These are phyloP conservation scores for Gonapodya prolifera DNA, from an alignment of 192 early-diverging fungal species.

Conservation along the genomic window DNA sequence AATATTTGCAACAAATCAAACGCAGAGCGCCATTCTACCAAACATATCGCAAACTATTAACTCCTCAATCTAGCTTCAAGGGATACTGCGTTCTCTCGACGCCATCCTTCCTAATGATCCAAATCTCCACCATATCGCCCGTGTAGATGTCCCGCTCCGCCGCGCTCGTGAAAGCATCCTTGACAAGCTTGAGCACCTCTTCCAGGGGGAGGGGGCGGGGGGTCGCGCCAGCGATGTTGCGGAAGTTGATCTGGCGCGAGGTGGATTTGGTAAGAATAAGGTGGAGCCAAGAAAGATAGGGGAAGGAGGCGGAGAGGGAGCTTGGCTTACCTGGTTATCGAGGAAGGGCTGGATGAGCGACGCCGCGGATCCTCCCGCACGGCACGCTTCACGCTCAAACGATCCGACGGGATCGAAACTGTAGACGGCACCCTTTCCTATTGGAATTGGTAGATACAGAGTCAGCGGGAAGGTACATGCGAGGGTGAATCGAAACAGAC, in stretches of 20 bases:
- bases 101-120: slow-evolving; percentile 65
- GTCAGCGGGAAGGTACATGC: not conserved
- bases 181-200: slow-evolving; percentile 61
- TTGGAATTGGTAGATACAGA: not conserved
- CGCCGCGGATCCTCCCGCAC: slow-evolving; percentile 71
- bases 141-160: slow-evolving; percentile 99
- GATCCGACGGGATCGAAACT: slow-evolving; percentile 89
- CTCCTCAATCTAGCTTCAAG: slow-evolving; percentile 90
- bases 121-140: slow-evolving; percentile 89
- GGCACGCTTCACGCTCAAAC: slow-evolving; percentile 61
- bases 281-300: too few relatives aligned
- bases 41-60: too few relatives aligned
- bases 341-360: slow-evolving; percentile 92
- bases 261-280: too few relatives aligned
- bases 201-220: slow-evolving; percentile 30
- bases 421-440: slow-evolving; percentile 79
- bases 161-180: slow-evolving; percentile 91
- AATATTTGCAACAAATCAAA: too few relatives aligned
- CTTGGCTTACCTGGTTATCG: slow-evolving; percentile 67
- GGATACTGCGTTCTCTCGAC: slow-evolving; percentile 56
- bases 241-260: not conserved
- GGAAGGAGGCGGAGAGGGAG: not conserved
- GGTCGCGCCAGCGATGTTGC: not conserved
- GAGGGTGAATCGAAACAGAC: slow-evolving; percentile 15
- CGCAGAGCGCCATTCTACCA: too few relatives aligned